Conservation (phyloP, 352 stramenopile species). For the Phytophthora pinifolia region DNA sequence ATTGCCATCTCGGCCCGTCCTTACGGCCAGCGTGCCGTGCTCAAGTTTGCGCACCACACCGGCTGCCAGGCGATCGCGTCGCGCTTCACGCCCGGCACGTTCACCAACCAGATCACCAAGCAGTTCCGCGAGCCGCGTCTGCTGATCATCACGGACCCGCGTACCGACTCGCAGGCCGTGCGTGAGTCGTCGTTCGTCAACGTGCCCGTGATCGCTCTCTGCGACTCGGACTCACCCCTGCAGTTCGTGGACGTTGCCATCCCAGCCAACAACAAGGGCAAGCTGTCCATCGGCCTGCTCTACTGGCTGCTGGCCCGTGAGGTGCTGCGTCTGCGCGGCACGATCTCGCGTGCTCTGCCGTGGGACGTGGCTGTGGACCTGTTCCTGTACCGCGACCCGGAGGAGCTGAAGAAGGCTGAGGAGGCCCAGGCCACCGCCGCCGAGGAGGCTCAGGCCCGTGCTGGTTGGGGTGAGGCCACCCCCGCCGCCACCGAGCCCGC, state of each 20-base stretch:
- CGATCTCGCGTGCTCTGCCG: conserved; percentile 92
- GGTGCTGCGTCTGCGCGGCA: conserved; percentile 97
- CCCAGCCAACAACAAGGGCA: conserved; percentile 99
- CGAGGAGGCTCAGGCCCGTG: conserved; percentile 66
- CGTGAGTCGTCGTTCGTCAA: conserved; percentile 99
- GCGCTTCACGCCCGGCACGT: conserved; percentile 99
- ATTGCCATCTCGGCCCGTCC: conserved; percentile 98
- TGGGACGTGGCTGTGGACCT: conserved; percentile 99
- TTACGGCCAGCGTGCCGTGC: conserved; percentile 99
- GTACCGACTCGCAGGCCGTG: conserved; percentile 97
- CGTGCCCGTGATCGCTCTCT: conserved; percentile 99
- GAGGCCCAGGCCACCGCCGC: conserved; percentile 92
- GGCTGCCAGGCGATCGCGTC: conserved; percentile 96
- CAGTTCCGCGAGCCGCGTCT: conserved; percentile 99
- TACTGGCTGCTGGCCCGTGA: conserved; percentile 99
- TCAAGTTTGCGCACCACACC: conserved; percentile 99
- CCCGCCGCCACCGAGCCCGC: conserved; percentile 54
- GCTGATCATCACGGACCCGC: conserved; percentile 99
- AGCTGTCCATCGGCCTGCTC: conserved; percentile 99
- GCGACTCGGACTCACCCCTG: conserved; percentile 99
- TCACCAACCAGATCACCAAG: conserved; percentile 99
- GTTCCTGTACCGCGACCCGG: conserved; percentile 99
- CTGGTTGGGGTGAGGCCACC: conserved; percentile 72
- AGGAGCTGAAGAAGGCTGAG: conserved; percentile 99
- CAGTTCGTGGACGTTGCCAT: conserved; percentile 99